These are phyloP conservation scores for Irpex sp. DNA, from an alignment of 1,284 basidiomycete species.

Conservation along the genomic window DNA sequence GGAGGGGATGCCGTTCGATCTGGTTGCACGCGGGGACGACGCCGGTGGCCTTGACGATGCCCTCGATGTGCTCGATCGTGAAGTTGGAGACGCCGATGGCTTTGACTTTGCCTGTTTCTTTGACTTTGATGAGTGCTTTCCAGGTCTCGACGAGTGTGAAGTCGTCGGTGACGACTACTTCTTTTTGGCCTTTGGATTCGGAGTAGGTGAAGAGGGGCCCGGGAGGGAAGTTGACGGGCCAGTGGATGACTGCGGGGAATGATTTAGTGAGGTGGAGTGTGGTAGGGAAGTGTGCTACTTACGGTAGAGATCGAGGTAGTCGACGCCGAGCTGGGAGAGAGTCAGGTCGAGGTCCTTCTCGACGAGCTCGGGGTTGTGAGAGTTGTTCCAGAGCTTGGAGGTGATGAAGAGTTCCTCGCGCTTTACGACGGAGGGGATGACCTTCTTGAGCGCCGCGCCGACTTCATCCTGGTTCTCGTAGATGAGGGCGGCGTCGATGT, in stretches of 20 bases:
- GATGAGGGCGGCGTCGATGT: slow-evolving; percentile 76
- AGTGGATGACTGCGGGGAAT: slow-evolving; percentile 69
- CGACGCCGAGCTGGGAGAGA: slow-evolving; percentile 63
- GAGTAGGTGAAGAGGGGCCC: slow-evolving; percentile 60
- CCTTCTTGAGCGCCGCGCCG: slow-evolving; percentile 70
- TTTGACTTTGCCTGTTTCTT: slow-evolving; percentile 47
- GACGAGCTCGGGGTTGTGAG: slow-evolving; percentile 58
- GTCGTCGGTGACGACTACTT: slow-evolving; percentile 54
- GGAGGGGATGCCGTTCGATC: slow-evolving; percentile 80
- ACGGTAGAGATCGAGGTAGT: slow-evolving; percentile 78
- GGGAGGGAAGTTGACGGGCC: slow-evolving; percentile 77
- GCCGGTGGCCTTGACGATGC: slow-evolving; percentile 71
- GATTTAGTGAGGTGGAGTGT: not conserved
- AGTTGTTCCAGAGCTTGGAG: slow-evolving; percentile 77
- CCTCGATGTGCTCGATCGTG: slow-evolving; percentile 61
- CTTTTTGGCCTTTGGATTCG: slow-evolving; percentile 32
- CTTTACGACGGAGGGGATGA: slow-evolving; percentile 74
- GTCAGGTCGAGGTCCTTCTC: slow-evolving; percentile 76
- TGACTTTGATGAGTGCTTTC: slow-evolving; percentile 73
- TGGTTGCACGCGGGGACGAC: slow-evolving; percentile 80
- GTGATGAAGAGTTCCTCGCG: slow-evolving; percentile 86
- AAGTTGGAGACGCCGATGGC: slow-evolving; percentile 84
- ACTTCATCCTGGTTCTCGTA: slow-evolving; percentile 78
- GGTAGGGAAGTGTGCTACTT: not conserved
- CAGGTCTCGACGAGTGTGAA: slow-evolving; percentile 77